Percentiles rank a stretch among this genome's conserved stretches.
These are phyloP conservation scores for Pachysandra terminalis DNA, from an alignment of 164 flowering plant genomes.

Conservation along the genomic window DNA sequence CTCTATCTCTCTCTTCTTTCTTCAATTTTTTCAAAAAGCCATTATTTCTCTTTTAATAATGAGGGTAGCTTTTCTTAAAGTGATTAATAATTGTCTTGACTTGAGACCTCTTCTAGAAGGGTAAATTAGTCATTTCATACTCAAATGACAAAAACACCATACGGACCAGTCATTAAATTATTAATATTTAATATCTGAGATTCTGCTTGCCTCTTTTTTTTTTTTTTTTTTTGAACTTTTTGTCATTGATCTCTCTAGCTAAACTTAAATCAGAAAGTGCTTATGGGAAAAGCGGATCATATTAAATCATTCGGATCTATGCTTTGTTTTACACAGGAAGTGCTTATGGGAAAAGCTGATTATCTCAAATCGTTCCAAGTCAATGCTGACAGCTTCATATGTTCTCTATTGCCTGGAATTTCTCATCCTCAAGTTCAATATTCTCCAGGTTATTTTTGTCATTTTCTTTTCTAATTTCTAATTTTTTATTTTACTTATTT, in stretches of 20 bases:
- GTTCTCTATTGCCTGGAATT: conserved; percentile 75
- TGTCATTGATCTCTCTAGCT: too few relatives aligned
- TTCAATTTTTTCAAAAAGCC: neutral
- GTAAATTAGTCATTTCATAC: too few relatives aligned
- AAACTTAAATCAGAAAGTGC: too few relatives aligned
- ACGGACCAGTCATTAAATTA: too few relatives aligned
- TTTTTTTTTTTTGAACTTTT: too few relatives aligned
- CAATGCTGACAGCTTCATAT: conserved; percentile 87
- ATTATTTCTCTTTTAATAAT: neutral
- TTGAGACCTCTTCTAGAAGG: too few relatives aligned
- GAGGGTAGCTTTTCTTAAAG: neutral
- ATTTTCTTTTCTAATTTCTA: neutral
- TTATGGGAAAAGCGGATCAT: too few relatives aligned
- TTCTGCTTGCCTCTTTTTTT: too few relatives aligned
- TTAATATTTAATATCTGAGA: too few relatives aligned
- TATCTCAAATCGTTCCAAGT: conserved; percentile 59
- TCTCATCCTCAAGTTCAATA: conserved; percentile 79
- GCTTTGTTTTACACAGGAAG: conserved; percentile 64
- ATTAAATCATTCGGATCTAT: too few relatives aligned
- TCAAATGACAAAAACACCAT: too few relatives aligned
- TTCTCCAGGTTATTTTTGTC: conserved; percentile 67
- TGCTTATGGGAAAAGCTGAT: conserved; percentile 76
- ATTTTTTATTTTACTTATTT: neutral
- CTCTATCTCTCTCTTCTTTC: neutral
- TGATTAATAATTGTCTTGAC: too few relatives aligned